Conservation (phyloP, 1,284 basidiomycete species). For the Rhodotorula sp. region DNA sequence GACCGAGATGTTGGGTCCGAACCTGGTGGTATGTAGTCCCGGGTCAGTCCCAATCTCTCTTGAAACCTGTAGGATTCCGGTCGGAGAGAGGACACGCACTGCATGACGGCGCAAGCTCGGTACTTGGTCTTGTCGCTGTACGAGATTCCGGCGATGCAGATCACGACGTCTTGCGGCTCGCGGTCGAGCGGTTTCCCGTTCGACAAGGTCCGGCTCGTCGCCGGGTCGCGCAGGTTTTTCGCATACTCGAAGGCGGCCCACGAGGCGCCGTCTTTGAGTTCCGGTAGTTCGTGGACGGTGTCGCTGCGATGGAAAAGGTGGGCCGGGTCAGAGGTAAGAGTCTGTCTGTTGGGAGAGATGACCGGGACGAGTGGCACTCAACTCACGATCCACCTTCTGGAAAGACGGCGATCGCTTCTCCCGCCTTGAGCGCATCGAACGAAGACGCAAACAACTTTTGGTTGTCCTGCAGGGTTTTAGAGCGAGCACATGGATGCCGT, state of each 20-base stretch:
- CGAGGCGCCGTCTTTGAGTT: constrained; percentile 91
- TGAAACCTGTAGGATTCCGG: not conserved
- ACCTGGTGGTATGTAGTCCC: constrained; percentile 55
- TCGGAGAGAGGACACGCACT: constrained; percentile 47
- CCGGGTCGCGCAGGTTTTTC: constrained; percentile 62
- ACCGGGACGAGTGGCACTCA: too few species aligned
- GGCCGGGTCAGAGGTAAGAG: too few species aligned
- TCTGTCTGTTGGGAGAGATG: too few species aligned
- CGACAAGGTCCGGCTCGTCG: constrained; percentile 44
- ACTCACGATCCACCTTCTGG: constrained; percentile 67
- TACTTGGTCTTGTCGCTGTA: constrained; percentile 96
- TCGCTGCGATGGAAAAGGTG: constrained; percentile 39
- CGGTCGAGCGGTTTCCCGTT: constrained; percentile 46
- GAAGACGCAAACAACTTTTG: constrained; percentile 85
- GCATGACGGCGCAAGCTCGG: constrained; percentile 62
- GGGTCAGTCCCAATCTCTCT: not conserved
- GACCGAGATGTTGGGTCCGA: constrained; percentile 73
- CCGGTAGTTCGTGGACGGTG: constrained; percentile 86
- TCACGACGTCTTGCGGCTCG: constrained; percentile 54
- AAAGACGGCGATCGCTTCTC: constrained; percentile 83
- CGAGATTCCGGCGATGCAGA: constrained; percentile 83
- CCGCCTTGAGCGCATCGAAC: constrained; percentile 74
- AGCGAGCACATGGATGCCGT: too few species aligned
- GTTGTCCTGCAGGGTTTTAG: constrained; percentile 63
- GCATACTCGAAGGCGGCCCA: constrained; percentile 93